A percentile compares a stretch with the other conserved stretches of the same genome.
Evolutionary conservation across 495 filamentous ascomycete species (phyloP).

Genomic region (Penicillium angulare): DNA sequence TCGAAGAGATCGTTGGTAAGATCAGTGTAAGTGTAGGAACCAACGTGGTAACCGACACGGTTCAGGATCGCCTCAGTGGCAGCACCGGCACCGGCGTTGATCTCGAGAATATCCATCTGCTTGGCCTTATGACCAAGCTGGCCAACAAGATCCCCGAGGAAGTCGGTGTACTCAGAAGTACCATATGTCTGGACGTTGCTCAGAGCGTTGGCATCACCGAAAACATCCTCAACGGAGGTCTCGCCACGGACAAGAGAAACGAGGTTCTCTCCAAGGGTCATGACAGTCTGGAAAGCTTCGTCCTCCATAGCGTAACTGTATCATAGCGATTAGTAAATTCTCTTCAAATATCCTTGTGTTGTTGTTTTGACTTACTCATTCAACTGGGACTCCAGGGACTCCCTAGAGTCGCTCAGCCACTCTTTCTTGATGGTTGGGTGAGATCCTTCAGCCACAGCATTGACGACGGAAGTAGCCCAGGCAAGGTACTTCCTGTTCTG

Average conservation of each 20-base stretch:
- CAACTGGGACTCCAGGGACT: not conserved
- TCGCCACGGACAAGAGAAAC: not conserved
- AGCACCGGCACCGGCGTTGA: not conserved
- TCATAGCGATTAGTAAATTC: not conserved
- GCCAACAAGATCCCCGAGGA: not conserved
- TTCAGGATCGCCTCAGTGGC: not conserved
- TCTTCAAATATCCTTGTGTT: too few relatives aligned
- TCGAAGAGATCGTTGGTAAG: not conserved
- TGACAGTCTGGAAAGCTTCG: not conserved
- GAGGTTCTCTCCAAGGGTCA: not conserved
- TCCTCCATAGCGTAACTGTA: not conserved
- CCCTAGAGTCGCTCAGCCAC: not conserved
- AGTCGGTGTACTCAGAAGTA: not conserved
- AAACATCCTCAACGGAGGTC: not conserved
- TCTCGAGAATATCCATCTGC: not conserved
- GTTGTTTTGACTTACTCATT: not conserved
- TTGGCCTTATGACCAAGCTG: not conserved
- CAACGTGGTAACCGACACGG: not conserved
- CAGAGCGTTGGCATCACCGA: not conserved
- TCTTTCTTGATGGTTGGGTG: slow-evolving; percentile 1
- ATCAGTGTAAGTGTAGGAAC: slow-evolving; percentile 2
- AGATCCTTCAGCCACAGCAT: not conserved
- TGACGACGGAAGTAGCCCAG: not conserved
- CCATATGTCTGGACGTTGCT: not conserved
- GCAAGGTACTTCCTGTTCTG: not conserved